Conservation (phyloP, 805 yeast species). For the Blastobotrys muscicola region DNA sequence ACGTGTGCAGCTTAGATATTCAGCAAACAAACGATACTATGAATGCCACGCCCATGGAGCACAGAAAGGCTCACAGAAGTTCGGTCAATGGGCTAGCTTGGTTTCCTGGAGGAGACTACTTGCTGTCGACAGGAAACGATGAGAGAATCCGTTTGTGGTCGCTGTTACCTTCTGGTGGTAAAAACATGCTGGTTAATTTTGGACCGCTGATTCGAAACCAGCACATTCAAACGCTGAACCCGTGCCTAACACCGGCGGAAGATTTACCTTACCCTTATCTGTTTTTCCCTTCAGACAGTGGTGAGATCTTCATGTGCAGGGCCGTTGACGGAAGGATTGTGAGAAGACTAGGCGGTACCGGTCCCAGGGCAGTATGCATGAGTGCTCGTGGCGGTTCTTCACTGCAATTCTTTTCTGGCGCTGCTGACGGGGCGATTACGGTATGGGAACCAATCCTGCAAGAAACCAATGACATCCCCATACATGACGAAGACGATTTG, state of each 20-base stretch:
- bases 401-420: conserved; percentile 46
- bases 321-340: conserved; percentile 55
- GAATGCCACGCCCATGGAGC: conserved; percentile 18
- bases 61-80: conserved; percentile 61
- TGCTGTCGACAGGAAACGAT: conserved; percentile 68
- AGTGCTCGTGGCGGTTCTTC: conserved; percentile 38
- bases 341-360: conserved; percentile 40
- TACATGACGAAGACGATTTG: conserved; percentile 3
- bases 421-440: conserved; percentile 56
- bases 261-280: conserved; percentile 52
- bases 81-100: conserved; percentile 74
- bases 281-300: conserved; percentile 66
- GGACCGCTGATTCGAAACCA: conserved; percentile 71
- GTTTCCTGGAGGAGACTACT: conserved; percentile 53
- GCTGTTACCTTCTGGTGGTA: conserved; percentile 38
- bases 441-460: conserved; percentile 39
- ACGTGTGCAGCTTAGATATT: conserved; percentile 56
- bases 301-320: conserved; percentile 54
- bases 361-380: conserved; percentile 43
- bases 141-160: conserved; percentile 79
- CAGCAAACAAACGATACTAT: conserved; percentile 31
- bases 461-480: conserved; percentile 5
- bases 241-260: conserved; percentile 39
- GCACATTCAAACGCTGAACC: conserved; percentile 45
- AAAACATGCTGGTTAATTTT: conserved; percentile 59